These are phyloP conservation scores for Eutrema salsugineum DNA, from an alignment of 441 rosid genomes.

Conservation along the genomic window DNA sequence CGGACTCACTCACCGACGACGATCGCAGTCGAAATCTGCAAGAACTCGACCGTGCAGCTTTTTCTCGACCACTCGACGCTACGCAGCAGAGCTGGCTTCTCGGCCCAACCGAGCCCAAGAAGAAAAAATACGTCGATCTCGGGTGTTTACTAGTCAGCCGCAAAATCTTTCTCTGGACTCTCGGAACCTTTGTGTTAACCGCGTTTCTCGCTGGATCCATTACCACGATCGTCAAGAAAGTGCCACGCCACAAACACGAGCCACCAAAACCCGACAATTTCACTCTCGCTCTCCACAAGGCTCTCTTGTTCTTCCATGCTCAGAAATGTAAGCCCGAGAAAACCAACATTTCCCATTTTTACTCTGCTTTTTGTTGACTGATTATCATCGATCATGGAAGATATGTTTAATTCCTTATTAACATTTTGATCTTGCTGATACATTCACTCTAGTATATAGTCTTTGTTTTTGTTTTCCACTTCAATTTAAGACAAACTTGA, in stretches of 20 bases:
- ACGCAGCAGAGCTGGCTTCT: constrained; percentile 98
- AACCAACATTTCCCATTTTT: too few relatives aligned
- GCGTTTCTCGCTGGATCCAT: constrained; percentile 60
- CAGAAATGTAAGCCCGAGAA: constrained; percentile 52
- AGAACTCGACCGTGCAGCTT: constrained; percentile 73
- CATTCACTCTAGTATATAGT: not conserved
- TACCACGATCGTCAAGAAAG: constrained; percentile 60
- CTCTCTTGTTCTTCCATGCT: constrained; percentile 93
- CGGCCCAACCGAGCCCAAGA: constrained; percentile 78
- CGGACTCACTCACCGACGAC: constrained; percentile 84
- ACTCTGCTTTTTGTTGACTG: not conserved
- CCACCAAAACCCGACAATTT: constrained; percentile 59
- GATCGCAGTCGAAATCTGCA: constrained; percentile 73
- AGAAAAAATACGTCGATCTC: constrained; percentile 90
- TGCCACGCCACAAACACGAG: constrained; percentile 56
- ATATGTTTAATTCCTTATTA: not conserved
- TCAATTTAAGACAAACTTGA: not conserved
- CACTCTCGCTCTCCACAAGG: constrained; percentile 73
- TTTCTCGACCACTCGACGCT: constrained; percentile 74
- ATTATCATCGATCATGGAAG: not conserved
- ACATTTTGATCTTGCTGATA: not conserved
- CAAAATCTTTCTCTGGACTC: constrained; percentile 89
- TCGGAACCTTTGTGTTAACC: constrained; percentile 51
- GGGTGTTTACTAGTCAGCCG: constrained; percentile 92
- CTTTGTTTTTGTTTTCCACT: not conserved